phyloP scores from a whole-genome alignment of 257 asterid species.

The Mentha longifolia region DNA sequence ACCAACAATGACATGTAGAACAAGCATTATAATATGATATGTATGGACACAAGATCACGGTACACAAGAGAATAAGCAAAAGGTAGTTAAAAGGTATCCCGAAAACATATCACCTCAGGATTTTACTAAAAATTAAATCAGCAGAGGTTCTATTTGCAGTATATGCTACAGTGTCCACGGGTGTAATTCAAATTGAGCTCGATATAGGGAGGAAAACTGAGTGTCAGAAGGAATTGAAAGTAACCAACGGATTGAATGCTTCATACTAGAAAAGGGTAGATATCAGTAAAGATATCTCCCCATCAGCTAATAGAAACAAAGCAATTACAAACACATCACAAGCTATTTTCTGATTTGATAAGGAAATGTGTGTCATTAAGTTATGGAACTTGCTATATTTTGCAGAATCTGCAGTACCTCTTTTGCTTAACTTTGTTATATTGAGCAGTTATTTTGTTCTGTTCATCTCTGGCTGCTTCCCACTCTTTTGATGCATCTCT shows the following conservation, averaged over 20 bases:
- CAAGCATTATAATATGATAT: not conserved
- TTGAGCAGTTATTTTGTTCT: slow-evolving; percentile 68
- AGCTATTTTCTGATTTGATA: slow-evolving; percentile 23
- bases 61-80: slow-evolving; percentile 12
- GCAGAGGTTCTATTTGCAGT: not conserved
- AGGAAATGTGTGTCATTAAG: slow-evolving; percentile 5
- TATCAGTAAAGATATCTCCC: not conserved
- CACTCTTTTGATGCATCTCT: slow-evolving; percentile 77
- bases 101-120: slow-evolving; percentile 5
- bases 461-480: slow-evolving; percentile 92
- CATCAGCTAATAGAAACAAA: not conserved
- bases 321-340: slow-evolving; percentile 9
- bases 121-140: not conserved
- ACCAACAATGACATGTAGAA: not conserved
- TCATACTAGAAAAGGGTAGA: slow-evolving; percentile 1
- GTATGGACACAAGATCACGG: not conserved
- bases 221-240: slow-evolving; percentile 15
- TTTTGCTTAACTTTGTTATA: slow-evolving; percentile 69
- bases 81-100: slow-evolving; percentile 12
- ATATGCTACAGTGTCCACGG: not conserved
- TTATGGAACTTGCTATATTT: slow-evolving; percentile 1
- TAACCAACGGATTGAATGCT: slow-evolving; percentile 16
- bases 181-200: slow-evolving; percentile 16
- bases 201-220: not conserved
- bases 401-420: slow-evolving; percentile 50